Percentiles rank a stretch among this genome's conserved stretches.
These are phyloP conservation scores for Thelephora ganbajun DNA, from an alignment of 768 basidiomycete genomes.

Conservation along the genomic window DNA sequence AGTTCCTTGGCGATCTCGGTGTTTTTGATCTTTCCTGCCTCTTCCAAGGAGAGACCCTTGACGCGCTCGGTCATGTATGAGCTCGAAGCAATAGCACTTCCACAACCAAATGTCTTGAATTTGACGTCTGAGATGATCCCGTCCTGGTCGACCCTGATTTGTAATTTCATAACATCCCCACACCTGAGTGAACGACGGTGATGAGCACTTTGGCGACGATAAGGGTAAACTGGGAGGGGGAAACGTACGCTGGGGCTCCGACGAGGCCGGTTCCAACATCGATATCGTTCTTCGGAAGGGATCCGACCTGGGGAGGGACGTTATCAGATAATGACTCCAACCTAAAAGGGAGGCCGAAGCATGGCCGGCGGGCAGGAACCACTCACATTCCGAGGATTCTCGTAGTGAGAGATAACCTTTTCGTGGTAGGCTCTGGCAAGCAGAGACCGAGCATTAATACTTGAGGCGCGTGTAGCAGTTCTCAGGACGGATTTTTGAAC, in stretches of 20 bases:
- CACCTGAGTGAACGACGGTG: constrained; percentile 36
- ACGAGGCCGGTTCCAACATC: constrained; percentile 97
- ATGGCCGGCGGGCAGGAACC: not conserved
- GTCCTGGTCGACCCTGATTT: constrained; percentile 91
- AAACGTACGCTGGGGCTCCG: constrained; percentile 84
- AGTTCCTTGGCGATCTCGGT: constrained; percentile 98
- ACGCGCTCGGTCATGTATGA: constrained; percentile 99
- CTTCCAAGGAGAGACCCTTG: constrained; percentile 84
- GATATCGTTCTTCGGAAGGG: constrained; percentile 78
- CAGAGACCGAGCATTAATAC: constrained; percentile 31
- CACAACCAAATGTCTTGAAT: constrained; percentile 99
- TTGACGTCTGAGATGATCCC: constrained; percentile 97
- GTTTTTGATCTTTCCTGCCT: constrained; percentile 94
- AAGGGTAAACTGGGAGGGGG: not conserved
- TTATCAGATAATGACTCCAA: constrained; percentile 45
- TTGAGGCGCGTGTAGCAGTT: constrained; percentile 27
- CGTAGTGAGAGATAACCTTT: constrained; percentile 96
- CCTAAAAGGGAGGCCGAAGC: constrained; percentile 17
- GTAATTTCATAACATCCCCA: constrained; percentile 98
- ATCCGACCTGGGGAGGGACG: constrained; percentile 63
- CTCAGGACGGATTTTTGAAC: constrained; percentile 36
- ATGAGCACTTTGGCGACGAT: constrained; percentile 8
- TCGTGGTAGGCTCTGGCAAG: constrained; percentile 75
- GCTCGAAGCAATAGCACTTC: constrained; percentile 93
- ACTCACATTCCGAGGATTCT: constrained; percentile 90